phyloP scores from a whole-genome alignment of 2,329 filamentous ascomycete genomes.

The Colletotrichum euphorbiae region DNA sequence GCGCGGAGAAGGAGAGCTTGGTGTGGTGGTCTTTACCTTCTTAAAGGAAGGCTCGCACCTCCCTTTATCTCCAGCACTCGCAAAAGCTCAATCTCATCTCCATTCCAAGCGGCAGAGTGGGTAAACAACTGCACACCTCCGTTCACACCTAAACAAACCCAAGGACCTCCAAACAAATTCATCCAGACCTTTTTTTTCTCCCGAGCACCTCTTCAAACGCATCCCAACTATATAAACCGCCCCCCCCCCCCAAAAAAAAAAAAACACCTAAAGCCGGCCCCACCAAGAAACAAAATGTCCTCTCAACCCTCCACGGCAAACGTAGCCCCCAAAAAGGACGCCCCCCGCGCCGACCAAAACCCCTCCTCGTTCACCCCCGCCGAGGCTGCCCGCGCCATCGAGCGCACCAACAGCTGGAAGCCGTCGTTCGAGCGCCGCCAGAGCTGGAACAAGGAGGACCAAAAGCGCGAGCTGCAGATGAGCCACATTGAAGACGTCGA shows the following conservation, averaged over 20 bases:
- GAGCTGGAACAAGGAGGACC: slow-evolving; percentile 66
- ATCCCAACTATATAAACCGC: not conserved
- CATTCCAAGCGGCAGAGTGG: not conserved
- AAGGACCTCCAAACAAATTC: too few relatives aligned
- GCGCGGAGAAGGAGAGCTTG: not conserved
- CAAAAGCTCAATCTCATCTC: not conserved
- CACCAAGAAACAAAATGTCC: not conserved
- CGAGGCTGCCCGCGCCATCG: slow-evolving; percentile 49
- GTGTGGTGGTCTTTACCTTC: slow-evolving; percentile 2
- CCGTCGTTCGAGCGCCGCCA: slow-evolving; percentile 59
- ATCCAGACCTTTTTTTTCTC: not conserved
- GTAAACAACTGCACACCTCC: not conserved
- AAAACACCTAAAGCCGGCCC: not conserved
- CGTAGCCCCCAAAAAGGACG: not conserved
- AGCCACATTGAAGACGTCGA: slow-evolving; percentile 51
- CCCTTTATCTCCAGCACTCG: not conserved
- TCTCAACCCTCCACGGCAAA: slow-evolving; percentile 18
- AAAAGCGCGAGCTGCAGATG: slow-evolving; percentile 65
- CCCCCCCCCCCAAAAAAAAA: too few relatives aligned
- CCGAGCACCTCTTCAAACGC: not conserved
- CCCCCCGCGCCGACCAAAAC: not conserved
- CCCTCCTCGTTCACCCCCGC: slow-evolving; percentile 35
- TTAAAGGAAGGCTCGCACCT: slow-evolving; percentile 4
- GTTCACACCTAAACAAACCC: not conserved
- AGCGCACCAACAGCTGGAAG: slow-evolving; percentile 57